Base-by-base conservation (phyloP, 2,329 filamentous ascomycete species). In the Fusarium ramigenum region DNA sequence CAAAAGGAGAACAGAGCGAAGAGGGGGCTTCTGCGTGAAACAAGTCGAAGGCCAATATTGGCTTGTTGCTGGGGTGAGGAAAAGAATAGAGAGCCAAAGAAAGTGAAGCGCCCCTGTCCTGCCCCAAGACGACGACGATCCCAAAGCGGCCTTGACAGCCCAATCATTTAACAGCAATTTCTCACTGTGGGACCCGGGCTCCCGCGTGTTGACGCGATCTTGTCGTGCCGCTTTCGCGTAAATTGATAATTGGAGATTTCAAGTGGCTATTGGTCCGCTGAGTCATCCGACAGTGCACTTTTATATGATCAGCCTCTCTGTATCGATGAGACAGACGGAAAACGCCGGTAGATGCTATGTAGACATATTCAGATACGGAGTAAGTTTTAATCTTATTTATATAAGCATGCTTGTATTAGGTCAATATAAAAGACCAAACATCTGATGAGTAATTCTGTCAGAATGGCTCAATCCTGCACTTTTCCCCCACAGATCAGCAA, bases 191-290 rank as follows among this genome's bases (percentile, higher is more conserved):
- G 43, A 30, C 32, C 42, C 49, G 19, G 19, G 28, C 12, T 60
- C 34, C 25, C 67, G 66, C 52, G 67, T 65, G 37, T 56, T 50
- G 66, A 36, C 76, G 70, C 75, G 74, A 73, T 69, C 66, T 47
- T 58, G 60, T 70, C 78, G 80, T 74, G 78, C 68, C 62, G 50
- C 40, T 71, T 78, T 80, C 79, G 79, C 75, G 79, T 80, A 75
- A 78, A 81, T 75, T 78, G 66, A 34, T 21, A 37, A 62, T 60
- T 67, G 39, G 32, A 28, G 28, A 53, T n/a, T 46, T 30, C 4
- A 36, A 16, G 16, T 16, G 42, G 21, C 39, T 28, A 70, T 67
- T 73, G 58, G 61, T 40, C 32, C 28, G 60, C 63, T 69, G 68
- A 77, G 66, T 78, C 74, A 76, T 69, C 53, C 53, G 44, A 64